Evolutionary conservation across 83 land plant species (phyloP).

Genomic region (Picea abies): DNA sequence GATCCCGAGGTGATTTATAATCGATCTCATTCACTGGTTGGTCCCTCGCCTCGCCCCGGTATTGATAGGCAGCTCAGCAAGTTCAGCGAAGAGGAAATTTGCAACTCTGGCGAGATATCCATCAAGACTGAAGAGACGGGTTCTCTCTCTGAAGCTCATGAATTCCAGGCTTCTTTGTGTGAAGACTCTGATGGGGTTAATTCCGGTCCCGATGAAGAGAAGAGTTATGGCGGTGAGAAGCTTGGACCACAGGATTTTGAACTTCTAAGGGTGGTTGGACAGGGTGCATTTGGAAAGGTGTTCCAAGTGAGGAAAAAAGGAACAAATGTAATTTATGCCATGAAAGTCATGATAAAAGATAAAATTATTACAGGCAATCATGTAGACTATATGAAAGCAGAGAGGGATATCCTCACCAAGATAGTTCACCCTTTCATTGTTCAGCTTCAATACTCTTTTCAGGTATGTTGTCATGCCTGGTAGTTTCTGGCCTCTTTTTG

Average conservation of each 20-base stretch:
- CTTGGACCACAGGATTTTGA: constrained; percentile 91
- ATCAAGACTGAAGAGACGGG: not conserved
- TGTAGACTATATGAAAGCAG: constrained; percentile 96
- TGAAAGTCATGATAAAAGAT: constrained; percentile 97
- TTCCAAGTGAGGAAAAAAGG: constrained; percentile 87
- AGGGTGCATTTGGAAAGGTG: constrained; percentile 96
- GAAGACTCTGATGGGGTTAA: constrained; percentile 23
- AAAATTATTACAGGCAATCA: constrained; percentile 87
- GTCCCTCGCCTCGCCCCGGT: constrained; percentile 63
- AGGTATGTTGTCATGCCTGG: constrained; percentile 42
- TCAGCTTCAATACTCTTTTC: constrained; percentile 93
- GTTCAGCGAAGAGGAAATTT: constrained; percentile 47
- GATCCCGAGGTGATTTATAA: constrained; percentile 67
- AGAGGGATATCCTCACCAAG: constrained; percentile 92
- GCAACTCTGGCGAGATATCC: not conserved
- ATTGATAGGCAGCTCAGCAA: constrained; percentile 51
- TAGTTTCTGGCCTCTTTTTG: not conserved
- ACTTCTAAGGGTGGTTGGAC: constrained; percentile 82
- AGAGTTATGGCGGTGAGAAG: constrained; percentile 17
- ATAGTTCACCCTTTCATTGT: constrained; percentile 94
- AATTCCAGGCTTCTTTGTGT: not conserved
- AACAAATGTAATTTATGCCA: constrained; percentile 77
- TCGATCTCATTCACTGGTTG: constrained; percentile 93
- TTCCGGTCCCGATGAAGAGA: constrained; percentile 8
- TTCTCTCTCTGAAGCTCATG: constrained; percentile 10